Evolutionary conservation across 2,329 filamentous ascomycete species (phyloP).

Genomic region (Ascochyta koolunga): DNA sequence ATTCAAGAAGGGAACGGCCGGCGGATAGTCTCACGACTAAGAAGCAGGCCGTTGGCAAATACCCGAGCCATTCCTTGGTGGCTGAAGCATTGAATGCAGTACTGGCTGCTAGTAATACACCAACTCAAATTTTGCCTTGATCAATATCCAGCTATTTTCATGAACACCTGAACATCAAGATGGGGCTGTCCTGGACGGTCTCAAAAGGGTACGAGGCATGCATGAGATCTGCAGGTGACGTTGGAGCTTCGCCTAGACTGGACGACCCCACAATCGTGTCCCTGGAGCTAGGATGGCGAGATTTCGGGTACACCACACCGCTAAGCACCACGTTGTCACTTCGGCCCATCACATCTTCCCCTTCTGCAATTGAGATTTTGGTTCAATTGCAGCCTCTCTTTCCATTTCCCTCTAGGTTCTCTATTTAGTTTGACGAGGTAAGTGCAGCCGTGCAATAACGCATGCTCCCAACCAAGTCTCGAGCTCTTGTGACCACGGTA

Average conservation of each 20-base stretch:
- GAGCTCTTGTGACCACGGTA: slow-evolving; percentile 19
- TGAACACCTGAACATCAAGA: background rate
- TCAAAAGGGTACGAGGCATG: slow-evolving; percentile 6
- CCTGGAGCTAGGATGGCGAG: slow-evolving; percentile 20
- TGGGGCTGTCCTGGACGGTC: background rate
- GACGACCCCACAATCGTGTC: slow-evolving; percentile 21
- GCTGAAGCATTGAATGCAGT: background rate
- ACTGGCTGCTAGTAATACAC: slow-evolving; percentile 10
- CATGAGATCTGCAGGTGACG: slow-evolving; percentile 20
- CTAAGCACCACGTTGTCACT: slow-evolving; percentile 20
- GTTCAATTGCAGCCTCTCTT: slow-evolving; percentile 22
- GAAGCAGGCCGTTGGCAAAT: background rate
- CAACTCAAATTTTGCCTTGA: background rate
- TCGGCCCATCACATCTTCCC: slow-evolving; percentile 14
- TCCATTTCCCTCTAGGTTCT: slow-evolving; percentile 7
- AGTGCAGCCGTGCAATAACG: background rate
- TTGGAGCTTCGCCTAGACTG: slow-evolving; percentile 21
- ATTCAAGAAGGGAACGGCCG: background rate
- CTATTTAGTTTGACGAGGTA: slow-evolving; percentile 19
- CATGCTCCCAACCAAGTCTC: background rate
- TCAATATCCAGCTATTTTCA: background rate
- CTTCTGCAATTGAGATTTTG: slow-evolving; percentile 17
- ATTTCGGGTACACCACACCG: slow-evolving; percentile 15
- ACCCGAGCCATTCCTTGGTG: background rate
- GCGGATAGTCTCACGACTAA: background rate